Base-by-base conservation (phyloP, 805 yeast genomes). In the Suhomyces faveliae region DNA sequence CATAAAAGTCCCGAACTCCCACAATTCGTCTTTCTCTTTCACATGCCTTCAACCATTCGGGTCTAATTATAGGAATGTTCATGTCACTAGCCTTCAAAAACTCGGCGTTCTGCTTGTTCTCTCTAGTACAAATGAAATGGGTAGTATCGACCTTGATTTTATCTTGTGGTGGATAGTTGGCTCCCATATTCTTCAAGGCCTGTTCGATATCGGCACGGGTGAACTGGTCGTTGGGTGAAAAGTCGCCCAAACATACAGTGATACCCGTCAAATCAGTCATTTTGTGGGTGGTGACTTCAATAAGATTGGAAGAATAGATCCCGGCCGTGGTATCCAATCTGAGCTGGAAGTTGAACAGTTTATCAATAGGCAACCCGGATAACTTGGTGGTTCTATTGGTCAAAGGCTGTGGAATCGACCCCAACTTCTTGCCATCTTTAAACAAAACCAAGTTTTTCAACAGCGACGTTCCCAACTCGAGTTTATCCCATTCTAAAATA, bases 1-100 rank as follows among this genome's bases (percentile, higher is more conserved):
- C 71, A 61, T 88, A 88, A 57, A 86, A 89, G 55, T 89, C 89
- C 59, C 96, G 78, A 12, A 94, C 99, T 22, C 98, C 97, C 38
- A 91, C 96, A 47, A 94, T 84, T 60, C 96, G 73, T 57, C 94
- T 81, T 61, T 91, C 97, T 38, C 77, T 66, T 58, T 88, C 96
- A 71, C 98, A 94, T 0, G 97, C 97, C 66, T 87, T 85, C 48
- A 94, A 73, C 98, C 98, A 94, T 64, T 94, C 97, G 0, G 99
- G 98, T 64, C 96, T 80, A 22, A 94, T 91, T 35, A 94, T 80
- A 2, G 99, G 99, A 47, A 94, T 89, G 62, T 90, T 94, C 71
- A 82, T 80, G 45, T 85, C 90, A 51, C 78, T 76, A 1, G 98
- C 99, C 62, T 82, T 85, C 52, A 83, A 75, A 70, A 80, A 87